These are phyloP conservation scores for Platismatia glauca DNA, from an alignment of 495 filamentous ascomycete species.

Conservation along the genomic window DNA sequence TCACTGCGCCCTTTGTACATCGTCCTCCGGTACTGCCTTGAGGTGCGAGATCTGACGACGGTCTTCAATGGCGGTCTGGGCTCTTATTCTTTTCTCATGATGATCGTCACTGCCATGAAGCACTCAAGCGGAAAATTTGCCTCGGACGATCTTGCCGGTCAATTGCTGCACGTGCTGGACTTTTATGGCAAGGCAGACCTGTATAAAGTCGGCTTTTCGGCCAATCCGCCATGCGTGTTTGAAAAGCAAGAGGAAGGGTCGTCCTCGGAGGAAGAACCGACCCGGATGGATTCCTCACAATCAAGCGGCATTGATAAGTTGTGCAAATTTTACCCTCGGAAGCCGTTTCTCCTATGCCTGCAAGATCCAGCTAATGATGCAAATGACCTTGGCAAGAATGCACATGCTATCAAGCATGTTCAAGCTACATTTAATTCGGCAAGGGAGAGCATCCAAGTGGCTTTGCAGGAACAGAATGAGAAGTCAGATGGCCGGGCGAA, in stretches of 20 bases:
- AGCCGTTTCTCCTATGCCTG: slow-evolving; percentile 42
- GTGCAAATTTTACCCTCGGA: slow-evolving; percentile 13
- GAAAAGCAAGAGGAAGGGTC: slow-evolving; percentile 18
- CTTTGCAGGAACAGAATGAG: not conserved
- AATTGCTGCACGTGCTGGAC: slow-evolving; percentile 43
- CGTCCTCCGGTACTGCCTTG: slow-evolving; percentile 39
- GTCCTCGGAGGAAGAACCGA: not conserved
- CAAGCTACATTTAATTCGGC: slow-evolving; percentile 23
- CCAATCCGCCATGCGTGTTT: slow-evolving; percentile 42
- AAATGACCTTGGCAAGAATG: slow-evolving; percentile 45
- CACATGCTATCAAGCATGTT: slow-evolving; percentile 36
- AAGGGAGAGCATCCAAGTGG: not conserved
- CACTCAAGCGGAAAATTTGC: slow-evolving; percentile 14
- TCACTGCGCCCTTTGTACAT: slow-evolving; percentile 42
- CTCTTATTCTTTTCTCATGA: slow-evolving; percentile 44
- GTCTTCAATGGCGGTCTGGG: slow-evolving; percentile 37
- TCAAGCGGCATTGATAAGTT: slow-evolving; percentile 15
- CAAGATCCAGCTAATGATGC: slow-evolving; percentile 52
- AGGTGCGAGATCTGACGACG: slow-evolving; percentile 40
- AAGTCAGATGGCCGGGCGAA: not conserved
- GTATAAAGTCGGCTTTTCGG: slow-evolving; percentile 38
- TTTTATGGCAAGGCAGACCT: slow-evolving; percentile 42
- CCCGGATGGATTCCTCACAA: not conserved
- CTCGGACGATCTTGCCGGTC: slow-evolving; percentile 28
- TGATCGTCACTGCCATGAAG: slow-evolving; percentile 48